Evolutionary conservation across 2,329 filamentous ascomycete species (phyloP).

Genomic region (Mycosphaerella arachidis): DNA sequence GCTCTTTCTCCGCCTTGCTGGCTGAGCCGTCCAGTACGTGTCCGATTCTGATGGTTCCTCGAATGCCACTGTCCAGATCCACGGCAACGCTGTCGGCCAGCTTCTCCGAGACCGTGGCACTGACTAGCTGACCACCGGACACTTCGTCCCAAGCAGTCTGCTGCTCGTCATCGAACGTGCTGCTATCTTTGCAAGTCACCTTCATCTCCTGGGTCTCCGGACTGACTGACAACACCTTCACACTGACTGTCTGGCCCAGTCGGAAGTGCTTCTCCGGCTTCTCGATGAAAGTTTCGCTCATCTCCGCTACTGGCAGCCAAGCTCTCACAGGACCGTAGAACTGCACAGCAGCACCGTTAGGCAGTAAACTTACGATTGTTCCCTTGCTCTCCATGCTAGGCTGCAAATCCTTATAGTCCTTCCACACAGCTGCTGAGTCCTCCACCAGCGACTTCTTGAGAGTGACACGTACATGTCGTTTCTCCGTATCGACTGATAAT

Average conservation of each 20-base stretch:
- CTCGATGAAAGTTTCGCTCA: conserved; percentile 94
- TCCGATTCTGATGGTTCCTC: conserved; percentile 68
- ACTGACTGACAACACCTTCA: conserved; percentile 80
- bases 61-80: conserved; percentile 70
- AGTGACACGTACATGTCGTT: conserved; percentile 77
- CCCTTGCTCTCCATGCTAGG: conserved; percentile 76
- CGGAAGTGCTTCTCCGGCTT: conserved; percentile 88
- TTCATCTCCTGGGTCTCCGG: conserved; percentile 66
- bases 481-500: conserved; percentile 70
- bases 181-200: conserved; percentile 89
- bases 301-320: conserved; percentile 89
- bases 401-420: conserved; percentile 67
- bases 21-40: conserved; percentile 82
- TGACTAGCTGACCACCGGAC: conserved; percentile 67
- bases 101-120: conserved; percentile 59
- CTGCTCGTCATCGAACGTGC: conserved; percentile 73
- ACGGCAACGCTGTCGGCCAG: conserved; percentile 51
- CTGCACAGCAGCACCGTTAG: conserved; percentile 79
- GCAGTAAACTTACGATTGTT: conserved; percentile 76
- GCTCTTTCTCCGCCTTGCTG: conserved; percentile 69
- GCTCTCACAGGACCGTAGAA: conserved; percentile 82
- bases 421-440: conserved; percentile 65
- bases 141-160: conserved; percentile 67
- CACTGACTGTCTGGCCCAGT: conserved; percentile 82
- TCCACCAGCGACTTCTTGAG: conserved; percentile 94